Conservation (phyloP, 1,139 yeast species). For the Lodderomyces metapsilosis region DNA sequence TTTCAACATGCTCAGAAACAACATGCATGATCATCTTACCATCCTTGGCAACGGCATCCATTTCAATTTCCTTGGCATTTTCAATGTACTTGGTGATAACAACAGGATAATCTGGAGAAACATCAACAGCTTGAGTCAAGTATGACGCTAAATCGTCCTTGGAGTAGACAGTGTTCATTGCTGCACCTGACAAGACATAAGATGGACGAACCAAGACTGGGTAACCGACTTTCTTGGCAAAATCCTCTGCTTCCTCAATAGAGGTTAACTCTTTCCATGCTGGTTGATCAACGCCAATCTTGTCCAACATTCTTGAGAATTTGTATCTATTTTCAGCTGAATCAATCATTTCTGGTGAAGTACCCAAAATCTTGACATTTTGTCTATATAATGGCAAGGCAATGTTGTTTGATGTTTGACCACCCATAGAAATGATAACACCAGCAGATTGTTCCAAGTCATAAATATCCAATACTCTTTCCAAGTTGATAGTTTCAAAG, state of each 20-base stretch:
- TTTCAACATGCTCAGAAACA: slow-evolving; percentile 97
- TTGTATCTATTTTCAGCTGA: slow-evolving; percentile 98
- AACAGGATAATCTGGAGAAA: slow-evolving; percentile 96
- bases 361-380: slow-evolving; percentile 93
- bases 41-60: slow-evolving; percentile 97
- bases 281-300: slow-evolving; percentile 97
- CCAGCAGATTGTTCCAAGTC: slow-evolving; percentile 90
- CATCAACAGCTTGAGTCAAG: slow-evolving; percentile 92
- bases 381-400: slow-evolving; percentile 93
- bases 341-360: slow-evolving; percentile 98
- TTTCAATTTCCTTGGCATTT: slow-evolving; percentile 96
- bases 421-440: slow-evolving; percentile 97
- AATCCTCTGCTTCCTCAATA: slow-evolving; percentile 86
- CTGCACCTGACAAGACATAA: slow-evolving; percentile 97
- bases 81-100: slow-evolving; percentile 96
- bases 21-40: slow-evolving; percentile 97
- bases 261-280: slow-evolving; percentile 99
- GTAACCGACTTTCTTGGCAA: slow-evolving; percentile 87
- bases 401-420: slow-evolving; percentile 96
- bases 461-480: slow-evolving; percentile 92
- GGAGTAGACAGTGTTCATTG: slow-evolving; percentile 95
- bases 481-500: slow-evolving; percentile 93
- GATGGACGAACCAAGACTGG: slow-evolving; percentile 98
- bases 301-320: slow-evolving; percentile 96
- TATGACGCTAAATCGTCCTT: slow-evolving; percentile 85